Conservation (phyloP, 108 stramenopile species). For the Nannochloropsis oceanica region DNA sequence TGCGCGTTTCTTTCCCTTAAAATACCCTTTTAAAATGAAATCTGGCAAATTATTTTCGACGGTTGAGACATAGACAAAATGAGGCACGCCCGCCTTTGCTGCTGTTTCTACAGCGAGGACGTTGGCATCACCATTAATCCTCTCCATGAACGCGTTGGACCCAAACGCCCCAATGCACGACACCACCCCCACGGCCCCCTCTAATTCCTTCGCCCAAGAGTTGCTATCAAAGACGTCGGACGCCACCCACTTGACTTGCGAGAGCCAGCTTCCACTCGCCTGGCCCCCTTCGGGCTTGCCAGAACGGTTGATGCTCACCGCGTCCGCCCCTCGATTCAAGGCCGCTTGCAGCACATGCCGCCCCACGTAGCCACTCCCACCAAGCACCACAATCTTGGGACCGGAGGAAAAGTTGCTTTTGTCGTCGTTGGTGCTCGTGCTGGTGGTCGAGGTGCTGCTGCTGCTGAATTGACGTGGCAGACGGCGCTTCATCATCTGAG, state of each 20-base stretch:
- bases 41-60: conserved; percentile 37
- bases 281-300: conserved; percentile 30
- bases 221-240: conserved; percentile 47
- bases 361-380: conserved; percentile 60
- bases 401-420: not conserved
- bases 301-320: conserved; percentile 47
- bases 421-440: not conserved
- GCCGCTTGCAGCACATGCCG: conserved; percentile 52
- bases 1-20: conserved; percentile 51
- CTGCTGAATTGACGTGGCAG: no score
- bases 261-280: conserved; percentile 7
- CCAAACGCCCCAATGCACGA: conserved; percentile 58
- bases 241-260: conserved; percentile 42
- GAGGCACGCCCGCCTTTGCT: conserved; percentile 28
- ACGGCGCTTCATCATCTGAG: no score
- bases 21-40: conserved; percentile 48
- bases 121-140: conserved; percentile 54
- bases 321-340: conserved; percentile 29
- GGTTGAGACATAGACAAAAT: conserved; percentile 53
- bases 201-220: conserved; percentile 35
- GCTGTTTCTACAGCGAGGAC: conserved; percentile 45
- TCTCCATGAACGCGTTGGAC: conserved; percentile 51
- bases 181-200: conserved; percentile 39
- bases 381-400: conserved; percentile 46
- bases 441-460: not conserved